Base-by-base conservation (phyloP, 2,329 filamentous ascomycete genomes). In the Aspergillus versicolor region DNA sequence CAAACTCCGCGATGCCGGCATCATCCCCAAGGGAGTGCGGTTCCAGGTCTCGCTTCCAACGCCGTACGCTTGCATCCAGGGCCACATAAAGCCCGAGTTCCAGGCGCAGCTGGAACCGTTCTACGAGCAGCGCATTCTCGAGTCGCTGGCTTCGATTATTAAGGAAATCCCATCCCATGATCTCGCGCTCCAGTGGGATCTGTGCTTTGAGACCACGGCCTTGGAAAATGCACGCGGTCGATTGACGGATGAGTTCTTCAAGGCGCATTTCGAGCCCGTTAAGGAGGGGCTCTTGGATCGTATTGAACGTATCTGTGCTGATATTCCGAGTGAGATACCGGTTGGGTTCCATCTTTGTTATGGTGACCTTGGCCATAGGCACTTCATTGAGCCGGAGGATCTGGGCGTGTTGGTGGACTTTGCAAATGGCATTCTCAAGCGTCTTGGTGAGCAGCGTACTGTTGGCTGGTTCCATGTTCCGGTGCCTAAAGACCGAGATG, bases 271-370 rank as follows among this genome's bases (percentile, higher is more conserved):
- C 64, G 71, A 4, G 64, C 71, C 34, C 32, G 63, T 56, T 32
- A 24, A 5, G 4, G 13, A 43, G 21, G 58, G 58, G 3, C 1
- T 58, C 1, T 12, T 58, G 13, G 32, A 53, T 12, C 51, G 58
- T 19, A 27, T 50, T 34, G 46, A 27, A 32, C 48, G 56, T 8
- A 17, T 58, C 21, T 45, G 42, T 15, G 52, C 52, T 1, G 5
- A 5, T 1, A 27, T 61, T 7, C 58, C 52, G 3, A 34, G 5
- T 5, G 69, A 72, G 58, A 73, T 80, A 1, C 70, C 77, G 40
- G 45, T 81, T 53, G 79, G 77, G 0, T 70, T 77, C 32, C 79
- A 81, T 62, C 68, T 81, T 19, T 81, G 79, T 65, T 81, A 81
- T 61, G 79, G 79, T 12, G 78, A 81, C 58, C 66, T 76, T 4